Percentiles rank a stretch among this genome's conserved stretches.
Evolutionary conservation across 768 basidiomycete genomes (phyloP).

Genomic region (Leccinum rimulosum): DNA sequence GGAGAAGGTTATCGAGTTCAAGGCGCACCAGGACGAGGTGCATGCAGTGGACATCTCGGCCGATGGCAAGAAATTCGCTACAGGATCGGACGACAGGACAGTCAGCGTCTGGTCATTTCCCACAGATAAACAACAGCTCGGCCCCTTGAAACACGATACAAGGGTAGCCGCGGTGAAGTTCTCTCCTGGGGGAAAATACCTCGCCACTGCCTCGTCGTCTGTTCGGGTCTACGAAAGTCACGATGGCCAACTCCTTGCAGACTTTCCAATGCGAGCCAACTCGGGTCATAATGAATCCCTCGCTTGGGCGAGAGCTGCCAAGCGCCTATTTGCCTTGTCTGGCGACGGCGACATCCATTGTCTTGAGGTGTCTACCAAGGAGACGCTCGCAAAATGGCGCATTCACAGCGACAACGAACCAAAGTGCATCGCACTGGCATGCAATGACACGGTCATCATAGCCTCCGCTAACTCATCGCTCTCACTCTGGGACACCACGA

Average conservation of each 20-base stretch:
- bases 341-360: background rate
- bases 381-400: background rate
- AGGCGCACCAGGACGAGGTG: too few species aligned
- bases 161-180: background rate
- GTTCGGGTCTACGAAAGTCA: background rate
- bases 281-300: background rate
- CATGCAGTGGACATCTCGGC: too few species aligned
- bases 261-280: background rate
- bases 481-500: background rate
- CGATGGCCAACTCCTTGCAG: background rate
- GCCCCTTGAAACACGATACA: too few species aligned
- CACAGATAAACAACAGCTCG: background rate
- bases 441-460: background rate
- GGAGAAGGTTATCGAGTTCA: too few species aligned
- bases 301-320: background rate
- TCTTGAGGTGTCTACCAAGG: background rate
- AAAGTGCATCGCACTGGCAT: background rate
- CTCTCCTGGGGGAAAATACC: background rate
- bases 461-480: background rate
- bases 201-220: background rate
- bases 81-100: background rate
- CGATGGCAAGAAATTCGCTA: too few species aligned
- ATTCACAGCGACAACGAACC: background rate
- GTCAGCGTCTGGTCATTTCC: background rate
- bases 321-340: background rate